These are phyloP conservation scores for Rhodotorula sphaerocarpa DNA, from an alignment of 768 basidiomycete species.

Conservation along the genomic window DNA sequence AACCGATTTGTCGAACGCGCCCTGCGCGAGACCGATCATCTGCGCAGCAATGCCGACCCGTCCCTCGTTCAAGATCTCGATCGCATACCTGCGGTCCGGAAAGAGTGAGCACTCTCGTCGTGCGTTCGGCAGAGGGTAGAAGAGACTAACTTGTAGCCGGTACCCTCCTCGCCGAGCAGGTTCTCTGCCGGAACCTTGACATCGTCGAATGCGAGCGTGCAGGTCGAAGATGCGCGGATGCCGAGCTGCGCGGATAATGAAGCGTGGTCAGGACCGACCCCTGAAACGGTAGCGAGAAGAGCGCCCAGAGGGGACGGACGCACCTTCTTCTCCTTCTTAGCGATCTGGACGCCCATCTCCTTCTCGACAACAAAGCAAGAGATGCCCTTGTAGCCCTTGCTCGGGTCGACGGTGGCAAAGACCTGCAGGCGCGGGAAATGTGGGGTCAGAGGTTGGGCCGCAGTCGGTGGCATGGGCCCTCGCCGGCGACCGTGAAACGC, in stretches of 20 bases:
- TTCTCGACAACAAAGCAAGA: slow-evolving; percentile 94
- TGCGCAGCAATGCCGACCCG: slow-evolving; percentile 97
- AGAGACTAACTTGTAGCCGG: slow-evolving; percentile 58
- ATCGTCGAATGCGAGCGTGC: slow-evolving; percentile 89
- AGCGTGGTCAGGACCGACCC: not conserved
- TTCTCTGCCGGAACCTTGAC: slow-evolving; percentile 76
- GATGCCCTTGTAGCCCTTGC: slow-evolving; percentile 96
- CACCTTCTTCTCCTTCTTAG: slow-evolving; percentile 93
- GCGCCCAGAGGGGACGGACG: not conserved
- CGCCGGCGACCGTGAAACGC: too few species aligned
- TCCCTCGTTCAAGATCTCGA: slow-evolving; percentile 90
- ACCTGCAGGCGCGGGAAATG: slow-evolving; percentile 64
- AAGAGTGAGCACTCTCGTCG: not conserved
- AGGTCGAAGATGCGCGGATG: slow-evolving; percentile 91
- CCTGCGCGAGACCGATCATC: slow-evolving; percentile 96
- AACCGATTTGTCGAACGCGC: slow-evolving; percentile 91
- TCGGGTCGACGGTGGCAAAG: slow-evolving; percentile 90
- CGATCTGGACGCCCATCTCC: slow-evolving; percentile 92
- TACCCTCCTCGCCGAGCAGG: slow-evolving; percentile 77
- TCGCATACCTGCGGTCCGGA: slow-evolving; percentile 59
- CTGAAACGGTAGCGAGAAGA: not conserved
- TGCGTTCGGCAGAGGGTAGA: slow-evolving; percentile 29
- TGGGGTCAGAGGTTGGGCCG: not conserved
- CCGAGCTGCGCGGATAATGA: slow-evolving; percentile 52
- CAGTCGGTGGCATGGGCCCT: too few species aligned